Evolutionary conservation across 2,329 filamentous ascomycete genomes (phyloP).

Genomic region (Penicillium sp.): DNA sequence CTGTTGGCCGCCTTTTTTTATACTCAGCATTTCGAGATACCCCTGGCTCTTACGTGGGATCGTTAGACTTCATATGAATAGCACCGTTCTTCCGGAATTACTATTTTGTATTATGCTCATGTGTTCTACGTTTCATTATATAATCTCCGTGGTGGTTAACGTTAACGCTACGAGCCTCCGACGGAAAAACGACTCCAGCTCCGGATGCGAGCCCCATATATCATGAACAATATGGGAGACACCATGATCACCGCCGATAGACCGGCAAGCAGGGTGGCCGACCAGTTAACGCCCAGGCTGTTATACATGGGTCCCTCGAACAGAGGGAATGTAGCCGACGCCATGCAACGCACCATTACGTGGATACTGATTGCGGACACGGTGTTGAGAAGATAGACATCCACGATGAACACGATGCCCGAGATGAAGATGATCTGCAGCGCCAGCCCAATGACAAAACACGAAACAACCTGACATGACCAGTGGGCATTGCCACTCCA

Average conservation of each 20-base stretch:
- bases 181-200: conserved; percentile 26
- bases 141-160: background rate
- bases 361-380: conserved; percentile 38
- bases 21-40: conserved; percentile 22
- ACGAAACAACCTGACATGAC: conserved; percentile 44
- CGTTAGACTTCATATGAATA: background rate
- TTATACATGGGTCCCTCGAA: conserved; percentile 22
- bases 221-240: conserved; percentile 48
- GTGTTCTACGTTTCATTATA: background rate
- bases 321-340: conserved; percentile 29
- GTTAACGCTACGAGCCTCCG: background rate
- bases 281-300: conserved; percentile 19
- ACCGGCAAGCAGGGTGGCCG: conserved; percentile 19
- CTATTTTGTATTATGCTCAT: no score
- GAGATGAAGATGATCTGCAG: conserved; percentile 41
- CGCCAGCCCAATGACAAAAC: conserved; percentile 42
- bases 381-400: conserved; percentile 35
- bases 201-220: conserved; percentile 22
- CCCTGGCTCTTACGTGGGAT: conserved; percentile 11
- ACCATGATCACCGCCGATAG: conserved; percentile 64
- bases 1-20: background rate
- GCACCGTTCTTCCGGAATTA: background rate
- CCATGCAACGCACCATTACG: conserved; percentile 33
- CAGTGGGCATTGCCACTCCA: conserved; percentile 45
- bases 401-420: conserved; percentile 39